Base-by-base conservation (phyloP, 139 green algal species). In the Chlamydomonas sp. region DNA sequence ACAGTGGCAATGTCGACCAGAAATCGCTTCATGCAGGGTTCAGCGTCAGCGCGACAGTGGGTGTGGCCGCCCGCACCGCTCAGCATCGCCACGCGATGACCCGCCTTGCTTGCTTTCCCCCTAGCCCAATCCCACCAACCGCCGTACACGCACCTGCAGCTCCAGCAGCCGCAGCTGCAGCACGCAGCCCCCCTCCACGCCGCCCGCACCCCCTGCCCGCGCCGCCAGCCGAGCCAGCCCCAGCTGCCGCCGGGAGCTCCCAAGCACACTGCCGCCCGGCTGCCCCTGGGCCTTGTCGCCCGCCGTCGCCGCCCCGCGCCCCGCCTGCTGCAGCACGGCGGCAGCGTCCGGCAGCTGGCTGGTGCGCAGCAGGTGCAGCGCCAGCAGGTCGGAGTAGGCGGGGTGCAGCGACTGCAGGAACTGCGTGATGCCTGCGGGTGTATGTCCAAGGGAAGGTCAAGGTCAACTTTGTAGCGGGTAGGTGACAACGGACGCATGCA, bases 341-440 rank as follows among this genome's bases (percentile, higher is more conserved):
- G 79, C 68, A 10, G 83, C 86, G 58, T 79, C 90, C 20, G 12
- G 68, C 20, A 82, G 84, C 3, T 83, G 64, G 7, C 77, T 67
- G 1, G 20, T 79, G 57, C 79, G 77, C 58, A 90, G 72, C 76
- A 90, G 86, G 77, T 91, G 90, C 31, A 69, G 58, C 64, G 86
- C 90, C 66, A 93, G 84, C 66, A 93, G 90, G 77, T 85, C 63
- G 5, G 82, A 14, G 10, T 88, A 58, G 60, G 77, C 4, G 12
- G 82, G 77, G 31, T 82, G 88, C 68, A 17, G 81, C 49, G 78
- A 77, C 61, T 85, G 83, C 83, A 93, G 63, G 86, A 93, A 93
- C n/a, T 83, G 69, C 15, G 20, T 71, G 10, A 93, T 63, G 16
- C 67, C 82, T 87, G 82, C n/a, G n/a, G n/a, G n/a, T n/a, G n/a